These are phyloP conservation scores for Leccinum aurantiacum DNA, from an alignment of 768 basidiomycete species.

Conservation along the genomic window DNA sequence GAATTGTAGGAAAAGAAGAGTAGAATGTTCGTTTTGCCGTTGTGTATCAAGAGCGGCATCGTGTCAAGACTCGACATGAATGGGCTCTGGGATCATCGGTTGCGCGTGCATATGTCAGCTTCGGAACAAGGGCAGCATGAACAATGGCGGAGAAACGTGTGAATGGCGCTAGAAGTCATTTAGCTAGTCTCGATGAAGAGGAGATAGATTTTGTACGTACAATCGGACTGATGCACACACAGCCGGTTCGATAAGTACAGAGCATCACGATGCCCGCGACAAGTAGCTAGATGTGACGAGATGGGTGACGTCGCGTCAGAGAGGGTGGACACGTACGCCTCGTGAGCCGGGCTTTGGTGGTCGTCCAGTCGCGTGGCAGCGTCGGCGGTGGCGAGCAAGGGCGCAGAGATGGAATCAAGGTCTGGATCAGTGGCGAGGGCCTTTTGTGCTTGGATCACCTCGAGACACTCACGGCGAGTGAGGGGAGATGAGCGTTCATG, in stretches of 20 bases:
- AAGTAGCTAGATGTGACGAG: slow-evolving; percentile 79
- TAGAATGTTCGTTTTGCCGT: too few species aligned
- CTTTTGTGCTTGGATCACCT: slow-evolving; percentile 45
- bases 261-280: slow-evolving; percentile 77
- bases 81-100: slow-evolving; percentile 49
- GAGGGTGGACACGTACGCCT: slow-evolving; percentile 54
- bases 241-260: too few species aligned
- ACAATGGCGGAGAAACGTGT: too few species aligned
- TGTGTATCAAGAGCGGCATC: too few species aligned
- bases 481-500: slow-evolving; percentile 85
- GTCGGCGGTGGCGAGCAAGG: slow-evolving; percentile 32
- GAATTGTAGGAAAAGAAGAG: too few species aligned
- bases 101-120: too few species aligned
- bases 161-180: too few species aligned
- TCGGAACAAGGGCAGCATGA: too few species aligned
- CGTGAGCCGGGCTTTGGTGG: slow-evolving; percentile 21
- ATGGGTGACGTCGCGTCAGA: slow-evolving; percentile 77
- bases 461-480: slow-evolving; percentile 65
- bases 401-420: slow-evolving; percentile 31
- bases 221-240: too few species aligned
- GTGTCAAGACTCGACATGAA: too few species aligned
- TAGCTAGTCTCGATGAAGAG: too few species aligned
- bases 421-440: slow-evolving; percentile 8
- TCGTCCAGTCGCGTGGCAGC: not conserved
- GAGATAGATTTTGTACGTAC: too few species aligned